Evolutionary conservation across 148 eudicot species (phyloP).

Genomic region (Camellia granthamiana): DNA sequence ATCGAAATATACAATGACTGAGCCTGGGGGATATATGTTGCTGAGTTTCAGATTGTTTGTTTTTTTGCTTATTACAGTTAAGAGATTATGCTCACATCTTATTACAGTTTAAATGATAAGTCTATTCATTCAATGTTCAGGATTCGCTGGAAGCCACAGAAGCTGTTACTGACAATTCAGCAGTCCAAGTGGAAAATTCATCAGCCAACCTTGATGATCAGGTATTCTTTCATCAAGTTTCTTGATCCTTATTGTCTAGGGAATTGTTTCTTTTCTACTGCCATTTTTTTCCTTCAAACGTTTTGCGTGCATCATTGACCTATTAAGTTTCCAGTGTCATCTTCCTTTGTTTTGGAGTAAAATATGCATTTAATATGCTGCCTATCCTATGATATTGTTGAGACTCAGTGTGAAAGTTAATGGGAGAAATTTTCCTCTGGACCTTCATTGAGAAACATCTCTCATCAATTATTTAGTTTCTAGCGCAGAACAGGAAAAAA

Average conservation of each 20-base stretch:
- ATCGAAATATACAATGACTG: background rate
- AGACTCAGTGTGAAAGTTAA: no score
- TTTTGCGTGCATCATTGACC: background rate
- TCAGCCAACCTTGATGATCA: constrained; percentile 22
- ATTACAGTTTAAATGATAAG: no score
- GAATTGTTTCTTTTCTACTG: background rate
- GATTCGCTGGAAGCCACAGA: constrained; percentile 32
- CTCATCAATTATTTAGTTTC: no score
- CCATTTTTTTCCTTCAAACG: background rate
- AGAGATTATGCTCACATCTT: background rate
- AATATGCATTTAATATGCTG: no score
- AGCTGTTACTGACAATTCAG: constrained; percentile 24
- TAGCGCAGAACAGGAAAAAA: no score
- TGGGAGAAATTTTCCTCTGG: no score
- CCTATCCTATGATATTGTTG: no score
- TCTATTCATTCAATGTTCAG: constrained; percentile 12
- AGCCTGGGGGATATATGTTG: background rate
- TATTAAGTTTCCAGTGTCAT: no score
- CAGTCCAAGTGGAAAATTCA: constrained; percentile 21
- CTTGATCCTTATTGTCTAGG: no score
- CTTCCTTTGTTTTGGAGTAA: no score
- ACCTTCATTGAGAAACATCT: no score
- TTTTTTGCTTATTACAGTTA: background rate
- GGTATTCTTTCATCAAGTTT: constrained; percentile 18
- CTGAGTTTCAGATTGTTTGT: background rate